Percentiles rank a stretch among this genome's conserved stretches.
Evolutionary conservation across 2,329 filamentous ascomycete genomes (phyloP).

Genomic region (Paraphaeosphaeria minitans): DNA sequence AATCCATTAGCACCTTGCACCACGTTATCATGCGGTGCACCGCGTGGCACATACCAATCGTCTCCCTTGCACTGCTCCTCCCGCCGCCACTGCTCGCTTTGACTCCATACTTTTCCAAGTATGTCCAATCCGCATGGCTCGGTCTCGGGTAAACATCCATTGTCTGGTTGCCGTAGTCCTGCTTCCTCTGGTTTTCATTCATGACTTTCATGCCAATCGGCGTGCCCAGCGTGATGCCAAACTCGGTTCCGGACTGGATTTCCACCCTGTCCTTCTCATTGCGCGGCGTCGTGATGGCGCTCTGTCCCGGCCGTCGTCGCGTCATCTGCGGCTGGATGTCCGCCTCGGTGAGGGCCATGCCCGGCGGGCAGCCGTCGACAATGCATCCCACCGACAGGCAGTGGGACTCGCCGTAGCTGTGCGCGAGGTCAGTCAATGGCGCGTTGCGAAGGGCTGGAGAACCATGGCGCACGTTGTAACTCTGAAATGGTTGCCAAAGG

Average conservation of each 20-base stretch:
- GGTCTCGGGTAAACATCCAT: slow-evolving; percentile 93
- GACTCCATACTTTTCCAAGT: slow-evolving; percentile 94
- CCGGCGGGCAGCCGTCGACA: slow-evolving; percentile 88
- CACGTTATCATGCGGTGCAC: background rate
- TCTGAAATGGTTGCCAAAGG: slow-evolving; percentile 80
- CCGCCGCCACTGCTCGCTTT: slow-evolving; percentile 91
- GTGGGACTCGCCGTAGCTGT: slow-evolving; percentile 82
- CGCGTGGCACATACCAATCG: slow-evolving; percentile 66
- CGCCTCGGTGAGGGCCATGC: slow-evolving; percentile 79
- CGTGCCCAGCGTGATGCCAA: slow-evolving; percentile 85
- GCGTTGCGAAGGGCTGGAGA: background rate
- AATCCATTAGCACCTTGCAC: slow-evolving; percentile 18
- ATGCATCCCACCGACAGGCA: slow-evolving; percentile 94
- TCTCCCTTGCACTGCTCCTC: slow-evolving; percentile 89
- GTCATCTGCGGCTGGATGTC: slow-evolving; percentile 97
- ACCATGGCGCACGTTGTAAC: slow-evolving; percentile 73
- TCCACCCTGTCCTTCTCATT: slow-evolving; percentile 90
- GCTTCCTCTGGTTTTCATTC: slow-evolving; percentile 91
- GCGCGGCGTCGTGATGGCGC: slow-evolving; percentile 85
- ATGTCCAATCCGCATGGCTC: slow-evolving; percentile 95
- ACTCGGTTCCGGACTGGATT: slow-evolving; percentile 92
- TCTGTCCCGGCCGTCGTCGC: slow-evolving; percentile 86
- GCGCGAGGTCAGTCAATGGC: slow-evolving; percentile 22
- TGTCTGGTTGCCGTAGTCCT: slow-evolving; percentile 87
- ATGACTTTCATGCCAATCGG: slow-evolving; percentile 85